Evolutionary conservation across 2,329 filamentous ascomycete genomes (phyloP), one percentile per base, ranked within the genome.

Genomic region (Cladophialophora carrionii): DNA sequence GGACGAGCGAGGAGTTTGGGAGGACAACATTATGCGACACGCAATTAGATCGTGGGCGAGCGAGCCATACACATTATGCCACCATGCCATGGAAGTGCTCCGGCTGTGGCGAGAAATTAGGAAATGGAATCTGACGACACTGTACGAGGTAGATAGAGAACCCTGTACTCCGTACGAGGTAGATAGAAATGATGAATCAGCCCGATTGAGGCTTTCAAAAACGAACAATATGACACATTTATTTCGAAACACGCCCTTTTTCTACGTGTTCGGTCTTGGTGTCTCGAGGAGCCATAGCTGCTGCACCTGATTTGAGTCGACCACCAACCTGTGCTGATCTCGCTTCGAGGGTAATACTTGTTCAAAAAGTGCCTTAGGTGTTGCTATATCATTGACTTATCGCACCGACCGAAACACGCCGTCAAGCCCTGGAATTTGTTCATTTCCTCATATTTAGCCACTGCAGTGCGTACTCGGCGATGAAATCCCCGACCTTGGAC

Each of bases 361-460:
- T 20, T 43, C 37, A 43, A n/a, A 43, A 8, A 43, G 5, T 43
- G 37, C 17, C 14, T 41, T 14, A 17, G 17, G 34, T 17, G 37
- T n/a, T 43, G 14, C 7, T 43, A 43, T 43, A 4, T 6, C 37
- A 1, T 43, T 14, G 3, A 8, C 17, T 43, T n/a, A n/a, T n/a
- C 17, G 3, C 14, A n/a, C 1, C 17, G 6, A n/a, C 1, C 17
- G 6, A 43, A 5, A 8, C 37, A 7, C n/a, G 37, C 37, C 17
- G 14, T 58, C 22, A 65, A 32, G 61, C 63, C 46, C 61, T 65
- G n/a, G n/a, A n/a, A n/a, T n/a, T n/a, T n/a, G n/a, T n/a, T n/a
- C n/a, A n/a, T n/a, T n/a, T n/a, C n/a, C n/a, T n/a, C n/a, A n/a
- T n/a, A n/a, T n/a, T n/a, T n/a, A n/a, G n/a, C n/a, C n/a, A n/a